phyloP scores from a whole-genome alignment of 768 basidiomycete genomes.

The Neoboletus subvelutipes region DNA sequence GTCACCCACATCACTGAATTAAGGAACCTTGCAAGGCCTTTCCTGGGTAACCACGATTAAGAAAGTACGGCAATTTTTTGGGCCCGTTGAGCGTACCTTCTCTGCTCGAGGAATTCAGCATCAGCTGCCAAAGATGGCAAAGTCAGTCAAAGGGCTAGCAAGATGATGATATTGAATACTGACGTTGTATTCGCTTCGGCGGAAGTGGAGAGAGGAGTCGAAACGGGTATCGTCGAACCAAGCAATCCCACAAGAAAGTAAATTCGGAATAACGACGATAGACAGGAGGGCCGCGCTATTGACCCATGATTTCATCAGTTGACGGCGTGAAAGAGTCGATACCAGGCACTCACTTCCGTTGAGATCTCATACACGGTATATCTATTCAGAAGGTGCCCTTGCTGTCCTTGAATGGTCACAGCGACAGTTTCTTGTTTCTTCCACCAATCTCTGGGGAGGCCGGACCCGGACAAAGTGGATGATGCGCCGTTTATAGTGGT shows the following conservation, averaged over 20 bases:
- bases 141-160: constrained; percentile 4
- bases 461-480: constrained; percentile 67
- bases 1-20: constrained; percentile 68
- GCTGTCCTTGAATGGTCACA: constrained; percentile 78
- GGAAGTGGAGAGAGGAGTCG: constrained; percentile 83
- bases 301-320: constrained; percentile 11
- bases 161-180: constrained; percentile 32
- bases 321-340: constrained; percentile 5
- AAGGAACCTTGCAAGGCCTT: constrained; percentile 77
- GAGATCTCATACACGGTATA: constrained; percentile 82
- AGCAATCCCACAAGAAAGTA: constrained; percentile 82
- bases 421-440: constrained; percentile 71
- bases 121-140: constrained; percentile 55
- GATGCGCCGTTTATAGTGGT: constrained; percentile 42
- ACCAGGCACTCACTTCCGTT: constrained; percentile 60
- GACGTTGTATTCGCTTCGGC: constrained; percentile 89
- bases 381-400: constrained; percentile 89
- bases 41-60: constrained; percentile 42
- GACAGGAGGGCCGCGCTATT: constrained; percentile 65
- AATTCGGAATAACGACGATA: constrained; percentile 93
- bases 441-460: constrained; percentile 84
- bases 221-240: constrained; percentile 89
- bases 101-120: constrained; percentile 86
- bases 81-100: constrained; percentile 51
- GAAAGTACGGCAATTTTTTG: neutral